These are phyloP conservation scores for Candida parachauliodes DNA, from an alignment of 805 yeast genomes.

Conservation along the genomic window DNA sequence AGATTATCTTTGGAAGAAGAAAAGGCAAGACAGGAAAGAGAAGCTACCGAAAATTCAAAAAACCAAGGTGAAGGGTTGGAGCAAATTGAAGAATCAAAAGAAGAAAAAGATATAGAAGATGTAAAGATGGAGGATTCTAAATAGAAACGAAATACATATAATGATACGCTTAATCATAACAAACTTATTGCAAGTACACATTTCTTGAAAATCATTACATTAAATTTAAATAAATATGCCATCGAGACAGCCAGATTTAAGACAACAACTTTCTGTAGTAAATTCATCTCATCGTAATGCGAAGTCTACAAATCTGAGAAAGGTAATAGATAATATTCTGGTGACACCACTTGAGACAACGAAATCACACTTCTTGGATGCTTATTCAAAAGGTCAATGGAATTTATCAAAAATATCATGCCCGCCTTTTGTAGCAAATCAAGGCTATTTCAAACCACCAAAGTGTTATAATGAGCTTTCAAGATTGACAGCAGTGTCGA, in stretches of 20 bases:
- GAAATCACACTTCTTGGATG: conserved; percentile 51
- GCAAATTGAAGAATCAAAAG: conserved; percentile 28
- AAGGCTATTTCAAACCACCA: conserved; percentile 58
- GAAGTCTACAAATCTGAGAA: neutral
- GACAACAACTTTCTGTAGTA: too few relatives aligned
- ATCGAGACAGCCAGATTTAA: too few relatives aligned
- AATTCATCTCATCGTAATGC: too few relatives aligned
- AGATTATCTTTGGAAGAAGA: conserved; percentile 94
- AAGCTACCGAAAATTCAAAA: conserved; percentile 37
- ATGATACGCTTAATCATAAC: conserved; percentile 1
- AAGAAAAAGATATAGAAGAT: conserved; percentile 12
- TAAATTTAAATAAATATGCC: too few relatives aligned
- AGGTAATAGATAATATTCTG: neutral
- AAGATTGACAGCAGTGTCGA: conserved; percentile 43
- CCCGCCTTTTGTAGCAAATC: conserved; percentile 48
- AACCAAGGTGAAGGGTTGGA: conserved; percentile 22
- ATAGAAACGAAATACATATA: conserved; percentile 3
- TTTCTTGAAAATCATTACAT: too few relatives aligned
- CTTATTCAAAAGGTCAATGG: conserved; percentile 53
- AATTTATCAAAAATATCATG: conserved; percentile 51
- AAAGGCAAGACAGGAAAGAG: conserved; percentile 83
- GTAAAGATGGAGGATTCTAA: conserved; percentile 15
- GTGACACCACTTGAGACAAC: conserved; percentile 29
- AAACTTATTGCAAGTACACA: neutral
- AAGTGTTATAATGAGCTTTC: conserved; percentile 47